Evolutionary conservation across 768 basidiomycete genomes (phyloP).

Genomic region (Mycena kentingensis): DNA sequence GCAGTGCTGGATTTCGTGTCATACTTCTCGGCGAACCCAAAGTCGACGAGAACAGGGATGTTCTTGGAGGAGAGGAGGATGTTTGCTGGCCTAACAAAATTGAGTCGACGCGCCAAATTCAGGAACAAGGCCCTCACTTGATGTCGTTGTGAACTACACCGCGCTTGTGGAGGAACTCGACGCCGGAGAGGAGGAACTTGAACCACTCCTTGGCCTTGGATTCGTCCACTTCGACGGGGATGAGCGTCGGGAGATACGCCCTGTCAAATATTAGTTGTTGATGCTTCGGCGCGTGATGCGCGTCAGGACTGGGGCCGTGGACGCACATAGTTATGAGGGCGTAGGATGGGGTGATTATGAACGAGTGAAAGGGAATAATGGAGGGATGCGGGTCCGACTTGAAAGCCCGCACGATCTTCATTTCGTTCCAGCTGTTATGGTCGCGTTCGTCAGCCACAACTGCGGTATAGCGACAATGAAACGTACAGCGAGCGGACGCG

Average conservation of each 20-base stretch:
- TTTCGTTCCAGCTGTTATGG: conserved; percentile 84
- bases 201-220: conserved; percentile 80
- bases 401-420: conserved; percentile 90
- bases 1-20: conserved; percentile 61
- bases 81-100: conserved; percentile 74
- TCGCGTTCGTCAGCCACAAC: conserved; percentile 5
- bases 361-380: conserved; percentile 90
- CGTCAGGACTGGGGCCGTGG: conserved; percentile 6
- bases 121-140: conserved; percentile 60
- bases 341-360: conserved; percentile 89
- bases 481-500: conserved; percentile 85
- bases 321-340: conserved; percentile 91
- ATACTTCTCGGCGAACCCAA: conserved; percentile 93
- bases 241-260: conserved; percentile 82
- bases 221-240: conserved; percentile 89
- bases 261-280: conserved; percentile 40
- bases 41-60: conserved; percentile 90
- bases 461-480: background rate
- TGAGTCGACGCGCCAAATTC: conserved; percentile 8
- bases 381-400: conserved; percentile 87
- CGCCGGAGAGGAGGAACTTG: conserved; percentile 74
- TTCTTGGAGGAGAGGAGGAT: conserved; percentile 80
- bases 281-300: conserved; percentile 10
- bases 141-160: conserved; percentile 93
- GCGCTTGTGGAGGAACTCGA: conserved; percentile 80